phyloP scores from a whole-genome alignment of 306 rosid species.

The Mimosa bimucronata region DNA sequence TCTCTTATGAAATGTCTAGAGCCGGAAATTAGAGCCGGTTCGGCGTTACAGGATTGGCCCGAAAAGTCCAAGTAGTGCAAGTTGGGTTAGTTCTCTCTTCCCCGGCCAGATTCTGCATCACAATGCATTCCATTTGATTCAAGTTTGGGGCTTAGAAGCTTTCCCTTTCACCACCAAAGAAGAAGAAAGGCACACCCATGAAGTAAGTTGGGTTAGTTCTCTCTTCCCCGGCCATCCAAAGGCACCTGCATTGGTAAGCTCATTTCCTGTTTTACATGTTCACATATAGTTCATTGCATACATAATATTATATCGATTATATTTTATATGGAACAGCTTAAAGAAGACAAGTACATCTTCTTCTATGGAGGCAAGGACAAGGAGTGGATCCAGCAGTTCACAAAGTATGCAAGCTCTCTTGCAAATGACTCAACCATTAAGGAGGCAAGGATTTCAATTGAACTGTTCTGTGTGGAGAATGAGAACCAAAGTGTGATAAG shows the following conservation, averaged over 20 bases:
- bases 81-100: too few relatives aligned
- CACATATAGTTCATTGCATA: neutral
- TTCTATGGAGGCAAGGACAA: constrained; percentile 67
- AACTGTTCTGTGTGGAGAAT: constrained; percentile 46
- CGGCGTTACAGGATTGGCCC: too few relatives aligned
- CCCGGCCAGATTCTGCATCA: constrained; percentile 51
- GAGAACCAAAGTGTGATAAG: constrained; percentile 28
- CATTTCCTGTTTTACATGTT: neutral
- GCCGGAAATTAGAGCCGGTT: too few relatives aligned
- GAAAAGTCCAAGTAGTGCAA: too few relatives aligned
- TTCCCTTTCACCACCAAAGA: constrained; percentile 42
- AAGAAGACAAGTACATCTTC: constrained; percentile 43
- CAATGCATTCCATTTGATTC: too few relatives aligned
- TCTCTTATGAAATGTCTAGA: too few relatives aligned
- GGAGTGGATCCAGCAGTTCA: too few relatives aligned
- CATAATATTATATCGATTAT: neutral
- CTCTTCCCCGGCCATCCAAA: constrained; percentile 12
- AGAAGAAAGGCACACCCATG: neutral
- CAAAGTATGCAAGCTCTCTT: constrained; percentile 28
- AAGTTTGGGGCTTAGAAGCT: constrained; percentile 49
- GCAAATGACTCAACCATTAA: constrained; percentile 45
- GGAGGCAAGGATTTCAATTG: constrained; percentile 40
- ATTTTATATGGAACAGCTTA: constrained; percentile 18
- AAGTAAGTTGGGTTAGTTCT: constrained; percentile 21
- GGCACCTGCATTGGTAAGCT: constrained; percentile 35